A percentile compares a stretch with the other conserved stretches of the same genome.
phyloP scores from a whole-genome alignment of 1,284 basidiomycete species.

The Marasmius sp. region DNA sequence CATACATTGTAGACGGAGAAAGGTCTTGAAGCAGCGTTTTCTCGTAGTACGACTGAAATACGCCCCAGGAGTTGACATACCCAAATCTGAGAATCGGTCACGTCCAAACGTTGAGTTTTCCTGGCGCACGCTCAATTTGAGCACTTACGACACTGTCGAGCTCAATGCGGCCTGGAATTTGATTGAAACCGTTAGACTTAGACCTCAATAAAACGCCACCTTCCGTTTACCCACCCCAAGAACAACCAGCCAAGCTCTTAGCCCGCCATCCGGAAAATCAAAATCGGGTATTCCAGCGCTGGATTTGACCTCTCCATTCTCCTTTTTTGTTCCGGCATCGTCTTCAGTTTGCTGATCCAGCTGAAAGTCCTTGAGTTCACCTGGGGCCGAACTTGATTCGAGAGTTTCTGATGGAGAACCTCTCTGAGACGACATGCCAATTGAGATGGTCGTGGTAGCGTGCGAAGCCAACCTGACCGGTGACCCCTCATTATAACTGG shows the following conservation, averaged over 20 bases:
- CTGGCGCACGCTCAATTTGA: not conserved
- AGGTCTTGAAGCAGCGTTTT: not conserved
- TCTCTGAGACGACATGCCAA: no score
- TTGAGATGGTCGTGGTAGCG: no score
- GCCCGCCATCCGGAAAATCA: constrained; percentile 2
- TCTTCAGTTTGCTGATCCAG: not conserved
- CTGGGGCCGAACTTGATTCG: not conserved
- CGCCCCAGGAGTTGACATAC: constrained; percentile 6
- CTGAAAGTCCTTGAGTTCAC: not conserved
- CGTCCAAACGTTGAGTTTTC: not conserved
- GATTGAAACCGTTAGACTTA: not conserved
- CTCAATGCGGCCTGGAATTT: not conserved
- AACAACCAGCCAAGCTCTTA: constrained; percentile 5
- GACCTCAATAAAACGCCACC: not conserved
- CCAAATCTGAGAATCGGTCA: not conserved
- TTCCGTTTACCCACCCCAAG: constrained; percentile 1
- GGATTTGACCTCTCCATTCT: not conserved
- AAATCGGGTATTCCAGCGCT: not conserved
- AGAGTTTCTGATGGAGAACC: not conserved
- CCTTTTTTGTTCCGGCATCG: not conserved
- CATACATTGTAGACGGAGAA: not conserved
- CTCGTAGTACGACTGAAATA: constrained; percentile 2
- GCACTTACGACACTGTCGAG: not conserved
- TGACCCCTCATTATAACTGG: no score
- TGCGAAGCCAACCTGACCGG: no score